Evolutionary conservation across 805 yeast genomes (phyloP), one percentile per base, ranked within the genome.

Genomic region (Myxozyma geophila): DNA sequence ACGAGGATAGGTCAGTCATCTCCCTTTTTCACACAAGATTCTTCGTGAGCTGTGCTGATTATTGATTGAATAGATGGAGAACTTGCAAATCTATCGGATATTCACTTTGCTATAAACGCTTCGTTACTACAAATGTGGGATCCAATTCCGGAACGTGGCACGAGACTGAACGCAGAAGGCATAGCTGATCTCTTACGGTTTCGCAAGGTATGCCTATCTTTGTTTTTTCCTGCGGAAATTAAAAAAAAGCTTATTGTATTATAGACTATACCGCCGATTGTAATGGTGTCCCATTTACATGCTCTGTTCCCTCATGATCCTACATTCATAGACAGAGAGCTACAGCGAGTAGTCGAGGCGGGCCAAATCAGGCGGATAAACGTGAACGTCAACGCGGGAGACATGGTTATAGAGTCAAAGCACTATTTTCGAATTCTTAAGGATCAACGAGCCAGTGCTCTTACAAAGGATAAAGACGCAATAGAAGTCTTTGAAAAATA

Each of bases 241-340:
- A 17, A 28, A 3, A 19, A 46, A 46, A 1, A 13, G 12, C 43
- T 28, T 13, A 2, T 8, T 28, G 19, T 6, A 6, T 21, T n/a
- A 15, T 35, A 58, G 35, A 19, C 62, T 1, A 23, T 74, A n/a
- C 78, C 80, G 1, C 74, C 73, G 7, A 55, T 74, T 36, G 77
- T 74, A 12, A 67, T 71, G 62, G 62, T 72, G 9, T 71, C 73
- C 15, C 79, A 77, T 41, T 55, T 78, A 15, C 74, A 77, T 58
- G 77, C 79, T 2, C 65, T 78, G 2, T 76, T 70, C 59, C 74
- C 77, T 1, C 63, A 66, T 19, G 62, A 70, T n/a, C 72, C 78
- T 2, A 78, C 81, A 2, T 67, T 62, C 23, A 74, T 79, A 1
- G 81, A 78, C 53, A 73, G 77, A 0, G 74, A 71, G 37, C 51